Conservation (phyloP, 108 stramenopile species). For the Conticribra guillardii region DNA sequence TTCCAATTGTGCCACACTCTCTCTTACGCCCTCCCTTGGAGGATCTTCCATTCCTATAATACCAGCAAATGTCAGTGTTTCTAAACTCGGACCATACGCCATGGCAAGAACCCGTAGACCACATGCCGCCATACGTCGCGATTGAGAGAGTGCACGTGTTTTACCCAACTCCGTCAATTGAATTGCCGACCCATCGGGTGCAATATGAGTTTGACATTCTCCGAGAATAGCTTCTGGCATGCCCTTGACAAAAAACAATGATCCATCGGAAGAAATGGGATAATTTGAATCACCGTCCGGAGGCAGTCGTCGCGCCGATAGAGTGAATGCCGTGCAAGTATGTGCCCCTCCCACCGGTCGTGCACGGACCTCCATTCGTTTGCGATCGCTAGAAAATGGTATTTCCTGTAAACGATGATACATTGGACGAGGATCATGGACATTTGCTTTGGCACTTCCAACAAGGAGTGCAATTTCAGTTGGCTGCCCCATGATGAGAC, state of each 20-base stretch:
- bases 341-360: constrained; percentile 81
- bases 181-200: constrained; percentile 56
- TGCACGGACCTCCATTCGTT: constrained; percentile 94
- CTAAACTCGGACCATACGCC: constrained; percentile 71
- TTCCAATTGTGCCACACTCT: constrained; percentile 80
- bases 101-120: constrained; percentile 93
- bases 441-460: constrained; percentile 79
- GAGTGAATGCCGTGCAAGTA: constrained; percentile 67
- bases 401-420: constrained; percentile 91
- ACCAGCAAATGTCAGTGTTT: constrained; percentile 86
- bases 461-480: constrained; percentile 93
- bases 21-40: constrained; percentile 81
- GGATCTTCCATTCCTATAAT: constrained; percentile 95
- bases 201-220: constrained; percentile 69
- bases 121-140: constrained; percentile 75
- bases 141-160: constrained; percentile 53
- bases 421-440: constrained; percentile 81
- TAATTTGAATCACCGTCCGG: constrained; percentile 13
- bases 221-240: constrained; percentile 90
- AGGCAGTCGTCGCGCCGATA: constrained; percentile 45
- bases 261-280: constrained; percentile 51
- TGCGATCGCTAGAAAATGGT: constrained; percentile 93
- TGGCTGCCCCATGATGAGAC: constrained; percentile 87
- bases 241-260: constrained; percentile 92
- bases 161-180: constrained; percentile 62